Base-by-base conservation (phyloP, 1,284 basidiomycete genomes). In the Cutaneotrichosporon daszewskae region DNA sequence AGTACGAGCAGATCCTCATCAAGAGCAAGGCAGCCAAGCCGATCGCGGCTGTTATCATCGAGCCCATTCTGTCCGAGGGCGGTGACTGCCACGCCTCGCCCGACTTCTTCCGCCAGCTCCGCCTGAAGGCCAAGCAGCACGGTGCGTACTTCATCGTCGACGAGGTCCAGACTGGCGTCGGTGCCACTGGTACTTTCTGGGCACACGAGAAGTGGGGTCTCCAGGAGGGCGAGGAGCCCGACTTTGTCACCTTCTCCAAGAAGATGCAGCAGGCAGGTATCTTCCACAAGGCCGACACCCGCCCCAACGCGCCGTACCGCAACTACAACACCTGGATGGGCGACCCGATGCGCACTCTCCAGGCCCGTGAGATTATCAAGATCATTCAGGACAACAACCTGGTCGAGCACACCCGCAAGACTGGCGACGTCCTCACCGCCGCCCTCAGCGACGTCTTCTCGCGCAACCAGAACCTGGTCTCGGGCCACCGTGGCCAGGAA, bases 121-220 rank as follows among this genome's bases (percentile, higher is more conserved):
- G 75, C 26, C 64, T 69, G 13, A 60, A 76, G 35, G 75, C 76
- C 38, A 69, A 70, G 50, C 66, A 74, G 49, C 70, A 76, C 52
- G 72, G 72, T 9, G 75, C 74, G 1, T 77, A 62, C 66, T 69
- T 79, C 58, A 78, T 79, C 47, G 76, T 76, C 32, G 68, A 70
- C 49, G 69, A 72, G 49, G 75, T 76, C 0, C 77, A 79, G 57
- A 79, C 77, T 18, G 77, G 77, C 26, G 74, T 77, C 10, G 71
- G 71, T 20, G 76, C 77, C 0, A 78, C 77, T 0, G 77, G 77
- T 14, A 68, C 66, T 8, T 76, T 79, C 60, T 79, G 77, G 77
- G 76, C 77, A 0, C 75, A 77, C 60, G 76, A 77, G 48, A 72
- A 76, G 53, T 79, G 77, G 77, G 66, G 68, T 11, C 57, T 79